These are phyloP conservation scores for Alternaria brassicicola DNA, from an alignment of 2,329 filamentous ascomycete genomes.

Conservation along the genomic window DNA sequence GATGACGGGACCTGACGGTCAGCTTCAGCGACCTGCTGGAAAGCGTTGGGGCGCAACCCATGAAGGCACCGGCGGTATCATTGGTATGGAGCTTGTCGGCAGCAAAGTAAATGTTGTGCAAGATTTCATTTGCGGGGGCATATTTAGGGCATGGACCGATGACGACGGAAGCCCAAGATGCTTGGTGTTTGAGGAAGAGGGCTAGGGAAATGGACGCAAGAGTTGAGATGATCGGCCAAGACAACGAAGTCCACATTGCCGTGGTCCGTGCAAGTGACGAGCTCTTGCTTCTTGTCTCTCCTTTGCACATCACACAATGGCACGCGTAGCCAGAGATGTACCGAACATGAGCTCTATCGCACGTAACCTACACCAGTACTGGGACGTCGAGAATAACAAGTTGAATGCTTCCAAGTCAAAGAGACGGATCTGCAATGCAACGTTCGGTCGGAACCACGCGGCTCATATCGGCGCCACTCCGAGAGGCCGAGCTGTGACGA, in stretches of 20 bases:
- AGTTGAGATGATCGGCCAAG: neutral
- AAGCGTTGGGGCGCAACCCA: slow-evolving; percentile 74
- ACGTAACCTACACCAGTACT: neutral
- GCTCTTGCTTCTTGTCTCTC: neutral
- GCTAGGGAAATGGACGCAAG: slow-evolving; percentile 33
- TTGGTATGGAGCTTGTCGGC: slow-evolving; percentile 72
- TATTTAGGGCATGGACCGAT: slow-evolving; percentile 82
- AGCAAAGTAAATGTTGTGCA: slow-evolving; percentile 66
- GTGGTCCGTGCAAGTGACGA: neutral
- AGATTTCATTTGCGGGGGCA: slow-evolving; percentile 85
- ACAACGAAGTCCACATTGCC: neutral
- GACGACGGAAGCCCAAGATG: slow-evolving; percentile 63
- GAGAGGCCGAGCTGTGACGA: neutral
- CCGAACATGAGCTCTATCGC: neutral
- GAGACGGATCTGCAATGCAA: neutral
- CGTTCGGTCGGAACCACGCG: neutral
- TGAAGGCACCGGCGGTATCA: slow-evolving; percentile 85
- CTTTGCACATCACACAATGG: neutral
- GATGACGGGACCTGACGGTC: slow-evolving; percentile 73
- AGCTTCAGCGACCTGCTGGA: slow-evolving; percentile 76
- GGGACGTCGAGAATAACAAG: neutral
- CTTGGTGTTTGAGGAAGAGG: slow-evolving; percentile 62
- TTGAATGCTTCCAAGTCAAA: neutral
- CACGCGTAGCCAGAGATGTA: neutral
- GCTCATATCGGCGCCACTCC: neutral